Evolutionary conservation across 139 green algal genomes (phyloP).

Genomic region (Chlorella sp.): DNA sequence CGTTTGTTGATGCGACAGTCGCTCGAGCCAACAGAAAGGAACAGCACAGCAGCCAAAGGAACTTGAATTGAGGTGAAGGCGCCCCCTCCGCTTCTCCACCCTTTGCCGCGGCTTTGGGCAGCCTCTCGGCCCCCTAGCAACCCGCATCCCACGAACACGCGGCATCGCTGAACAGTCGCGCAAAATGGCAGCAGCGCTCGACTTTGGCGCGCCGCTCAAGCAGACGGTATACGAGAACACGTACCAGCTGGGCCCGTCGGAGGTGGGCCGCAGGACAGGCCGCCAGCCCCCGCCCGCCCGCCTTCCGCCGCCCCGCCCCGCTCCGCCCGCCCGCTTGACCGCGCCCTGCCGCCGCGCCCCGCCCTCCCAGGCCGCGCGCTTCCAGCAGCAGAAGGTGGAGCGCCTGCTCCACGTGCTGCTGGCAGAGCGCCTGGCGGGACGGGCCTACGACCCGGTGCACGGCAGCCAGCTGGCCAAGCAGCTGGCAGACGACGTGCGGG

Average conservation of each 20-base stretch:
- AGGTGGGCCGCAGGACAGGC: background rate
- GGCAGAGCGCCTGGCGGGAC: slow-evolving; percentile 69
- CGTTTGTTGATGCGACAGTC: too few relatives aligned
- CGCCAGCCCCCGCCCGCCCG: background rate
- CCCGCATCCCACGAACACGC: too few relatives aligned
- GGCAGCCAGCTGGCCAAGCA: slow-evolving; percentile 69
- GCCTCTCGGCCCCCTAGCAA: too few relatives aligned
- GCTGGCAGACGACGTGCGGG: slow-evolving; percentile 54
- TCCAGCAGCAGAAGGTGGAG: background rate
- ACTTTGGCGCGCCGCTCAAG: slow-evolving; percentile 23
- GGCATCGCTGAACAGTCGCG: background rate
- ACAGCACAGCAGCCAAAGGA: too few relatives aligned
- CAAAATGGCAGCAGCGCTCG: background rate
- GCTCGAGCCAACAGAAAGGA: too few relatives aligned
- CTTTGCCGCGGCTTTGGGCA: too few relatives aligned
- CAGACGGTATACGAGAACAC: slow-evolving; percentile 84
- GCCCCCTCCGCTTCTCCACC: too few relatives aligned
- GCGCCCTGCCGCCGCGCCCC: background rate
- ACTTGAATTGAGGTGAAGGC: too few relatives aligned
- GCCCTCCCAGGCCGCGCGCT: slow-evolving; percentile 11
- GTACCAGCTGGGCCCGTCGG: slow-evolving; percentile 64
- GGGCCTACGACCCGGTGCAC: slow-evolving; percentile 86
- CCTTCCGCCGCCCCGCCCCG: too few relatives aligned
- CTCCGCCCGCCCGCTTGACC: background rate
- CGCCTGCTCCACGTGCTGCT: slow-evolving; percentile 60